A percentile compares a stretch with the other conserved stretches of the same genome.
These are phyloP conservation scores for Adansonia grandidieri DNA, from an alignment of 441 rosid species.

Conservation along the genomic window DNA sequence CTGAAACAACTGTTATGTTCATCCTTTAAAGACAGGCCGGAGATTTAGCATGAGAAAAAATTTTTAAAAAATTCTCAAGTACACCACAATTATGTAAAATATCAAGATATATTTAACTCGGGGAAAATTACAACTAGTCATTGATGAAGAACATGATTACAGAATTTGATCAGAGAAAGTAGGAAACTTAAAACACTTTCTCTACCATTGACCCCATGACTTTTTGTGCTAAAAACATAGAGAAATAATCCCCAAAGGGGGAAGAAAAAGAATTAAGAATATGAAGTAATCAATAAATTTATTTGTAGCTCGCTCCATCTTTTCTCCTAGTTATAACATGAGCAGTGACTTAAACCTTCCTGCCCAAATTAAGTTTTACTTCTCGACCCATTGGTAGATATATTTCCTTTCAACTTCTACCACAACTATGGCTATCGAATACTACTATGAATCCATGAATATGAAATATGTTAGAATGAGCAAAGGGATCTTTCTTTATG, in stretches of 20 bases:
- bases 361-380: constrained; percentile 6
- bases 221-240: constrained; percentile 14
- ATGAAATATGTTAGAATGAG: constrained; percentile 34
- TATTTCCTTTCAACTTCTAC: not conserved
- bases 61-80: not conserved
- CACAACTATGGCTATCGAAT: constrained; percentile 28
- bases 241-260: constrained; percentile 18
- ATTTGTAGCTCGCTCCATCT: constrained; percentile 22
- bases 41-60: not conserved
- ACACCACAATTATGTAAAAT: not conserved
- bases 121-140: not conserved
- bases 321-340: constrained; percentile 22
- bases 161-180: constrained; percentile 20
- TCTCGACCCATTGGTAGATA: not conserved
- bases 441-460: constrained; percentile 28
- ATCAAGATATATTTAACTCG: not conserved
- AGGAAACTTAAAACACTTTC: not conserved
- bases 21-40: not conserved
- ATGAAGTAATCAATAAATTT: constrained; percentile 40
- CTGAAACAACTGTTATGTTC: not conserved
- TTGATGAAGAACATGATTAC: constrained; percentile 17
- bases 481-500: constrained; percentile 41
- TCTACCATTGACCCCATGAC: not conserved
- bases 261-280: constrained; percentile 34
- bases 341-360: constrained; percentile 31